A percentile compares a stretch with the other conserved stretches of the same genome.
phyloP scores from a whole-genome alignment of 805 yeast genomes.

The Lipomyces mesembrius region DNA sequence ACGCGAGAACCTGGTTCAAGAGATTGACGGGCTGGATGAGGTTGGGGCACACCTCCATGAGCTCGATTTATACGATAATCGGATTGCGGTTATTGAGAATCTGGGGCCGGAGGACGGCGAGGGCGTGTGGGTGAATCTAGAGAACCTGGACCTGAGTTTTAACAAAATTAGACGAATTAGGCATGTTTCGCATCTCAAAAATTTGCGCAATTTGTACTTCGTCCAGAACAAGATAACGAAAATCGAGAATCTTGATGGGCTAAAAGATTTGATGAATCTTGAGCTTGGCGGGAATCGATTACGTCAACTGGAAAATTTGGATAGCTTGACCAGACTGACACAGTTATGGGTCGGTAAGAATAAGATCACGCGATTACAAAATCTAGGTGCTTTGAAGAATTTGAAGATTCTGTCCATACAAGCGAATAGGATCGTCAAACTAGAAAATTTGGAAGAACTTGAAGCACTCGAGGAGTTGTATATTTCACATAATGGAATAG shows the following conservation, averaged over 20 bases:
- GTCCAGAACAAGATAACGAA: conserved; percentile 84
- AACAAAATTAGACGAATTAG: conserved; percentile 86
- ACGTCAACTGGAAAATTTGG: conserved; percentile 58
- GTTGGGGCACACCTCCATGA: conserved; percentile 66
- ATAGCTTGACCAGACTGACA: conserved; percentile 59
- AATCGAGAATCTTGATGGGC: conserved; percentile 66
- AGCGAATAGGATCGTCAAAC: conserved; percentile 73
- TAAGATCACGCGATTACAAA: conserved; percentile 65
- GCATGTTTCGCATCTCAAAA: conserved; percentile 65
- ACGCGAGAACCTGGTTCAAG: conserved; percentile 80
- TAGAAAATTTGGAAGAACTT: conserved; percentile 80
- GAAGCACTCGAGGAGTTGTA: conserved; percentile 81
- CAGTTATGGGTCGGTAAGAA: conserved; percentile 95
- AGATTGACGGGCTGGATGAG: conserved; percentile 70
- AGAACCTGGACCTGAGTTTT: conserved; percentile 79
- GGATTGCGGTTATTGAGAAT: conserved; percentile 79
- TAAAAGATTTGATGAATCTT: conserved; percentile 63
- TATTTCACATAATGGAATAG: conserved; percentile 80
- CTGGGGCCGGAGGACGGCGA: conserved; percentile 43
- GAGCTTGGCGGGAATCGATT: conserved; percentile 92
- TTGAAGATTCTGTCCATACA: conserved; percentile 84
- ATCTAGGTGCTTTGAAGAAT: conserved; percentile 61
- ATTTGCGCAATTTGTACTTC: conserved; percentile 73
- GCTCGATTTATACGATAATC: conserved; percentile 87
- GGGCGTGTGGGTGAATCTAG: conserved; percentile 37